These are phyloP conservation scores for Acacia acuminata DNA, from an alignment of 306 rosid species.

Conservation along the genomic window DNA sequence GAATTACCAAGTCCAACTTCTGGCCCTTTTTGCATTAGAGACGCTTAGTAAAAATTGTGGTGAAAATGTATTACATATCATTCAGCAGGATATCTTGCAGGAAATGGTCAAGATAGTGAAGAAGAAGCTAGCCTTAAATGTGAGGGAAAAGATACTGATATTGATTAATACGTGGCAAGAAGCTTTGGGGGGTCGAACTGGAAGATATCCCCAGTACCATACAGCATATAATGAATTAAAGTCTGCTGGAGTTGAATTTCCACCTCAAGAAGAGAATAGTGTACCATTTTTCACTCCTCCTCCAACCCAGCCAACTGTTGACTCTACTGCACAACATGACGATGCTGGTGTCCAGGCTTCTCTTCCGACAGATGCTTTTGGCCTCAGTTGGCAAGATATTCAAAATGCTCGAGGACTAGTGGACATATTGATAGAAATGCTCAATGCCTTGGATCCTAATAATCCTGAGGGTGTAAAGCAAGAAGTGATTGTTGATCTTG, in stretches of 20 bases:
- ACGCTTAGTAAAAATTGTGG: constrained; percentile 94
- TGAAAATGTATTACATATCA: constrained; percentile 74
- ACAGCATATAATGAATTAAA: constrained; percentile 84
- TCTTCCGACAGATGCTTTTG: constrained; percentile 83
- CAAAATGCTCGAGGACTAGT: constrained; percentile 81
- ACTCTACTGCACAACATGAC: constrained; percentile 50
- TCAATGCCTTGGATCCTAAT: constrained; percentile 78
- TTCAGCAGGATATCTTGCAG: constrained; percentile 87
- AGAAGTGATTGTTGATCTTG: constrained; percentile 92
- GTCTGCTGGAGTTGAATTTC: constrained; percentile 95
- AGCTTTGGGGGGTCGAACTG: constrained; percentile 85
- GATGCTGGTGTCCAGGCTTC: constrained; percentile 88
- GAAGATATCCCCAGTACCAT: constrained; percentile 82
- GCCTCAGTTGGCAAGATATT: constrained; percentile 78
- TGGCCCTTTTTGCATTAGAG: constrained; percentile 94
- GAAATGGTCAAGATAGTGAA: constrained; percentile 97
- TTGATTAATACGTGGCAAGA: constrained; percentile 96
- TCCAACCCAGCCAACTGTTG: constrained; percentile 73
- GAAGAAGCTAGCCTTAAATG: constrained; percentile 96
- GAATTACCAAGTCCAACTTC: constrained; percentile 81
- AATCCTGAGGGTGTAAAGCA: constrained; percentile 81
- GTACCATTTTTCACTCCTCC: constrained; percentile 95
- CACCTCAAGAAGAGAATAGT: constrained; percentile 76
- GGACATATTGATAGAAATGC: constrained; percentile 90
- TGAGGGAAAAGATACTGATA: constrained; percentile 87